Evolutionary conservation across 164 flowering plant species (phyloP), one percentile per base, ranked within the genome.

Genomic region (grape (Vitis vinifera)): DNA sequence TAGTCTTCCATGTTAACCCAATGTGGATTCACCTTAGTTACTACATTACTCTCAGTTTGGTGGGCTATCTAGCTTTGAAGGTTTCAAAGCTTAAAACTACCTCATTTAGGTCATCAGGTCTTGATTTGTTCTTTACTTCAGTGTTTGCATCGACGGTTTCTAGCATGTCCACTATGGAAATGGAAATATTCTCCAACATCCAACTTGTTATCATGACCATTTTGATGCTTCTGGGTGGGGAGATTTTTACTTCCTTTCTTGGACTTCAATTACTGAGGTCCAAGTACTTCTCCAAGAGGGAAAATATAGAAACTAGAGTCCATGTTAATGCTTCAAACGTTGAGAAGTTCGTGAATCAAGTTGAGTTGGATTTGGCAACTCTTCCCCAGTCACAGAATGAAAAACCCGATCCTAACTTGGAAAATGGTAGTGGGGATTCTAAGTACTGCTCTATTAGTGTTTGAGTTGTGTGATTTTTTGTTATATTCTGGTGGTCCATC

Each of bases 141-240:
- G 96, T 88, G 14, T 94, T 93, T 7, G 87, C 98, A 0, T 31
- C 74, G 0, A 88, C 94, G 0, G 88, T 88, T 56, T 87, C 98
- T 0, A 91, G 93, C 84, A 86, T 94, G 97, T 80, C 87, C 14
- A 85, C 92, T 0, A 71, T 94, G 1, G 94, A 94, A 72, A 94
- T 94, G 90, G 98, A 94, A 81, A 83, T 82, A 60, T 94, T 90
- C 73, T 88, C 97, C 11, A 81, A 85, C 66, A 7, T 75, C 73
- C 97, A 94, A 59, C 96, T 90, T 44, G 23, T 88, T 1, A 15
- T 89, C 16, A 15, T 94, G 23, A 88, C 88, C 55, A 17, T 86
- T 47, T 63, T 94, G 14, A 94, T 91, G 94, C 67, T 92, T 1
- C 0, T 80, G 0, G 97, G 97, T 12, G 97, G 97, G 0, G 98